phyloP scores from a whole-genome alignment of 2,329 filamentous ascomycete species.

The Aspergillus sp. region DNA sequence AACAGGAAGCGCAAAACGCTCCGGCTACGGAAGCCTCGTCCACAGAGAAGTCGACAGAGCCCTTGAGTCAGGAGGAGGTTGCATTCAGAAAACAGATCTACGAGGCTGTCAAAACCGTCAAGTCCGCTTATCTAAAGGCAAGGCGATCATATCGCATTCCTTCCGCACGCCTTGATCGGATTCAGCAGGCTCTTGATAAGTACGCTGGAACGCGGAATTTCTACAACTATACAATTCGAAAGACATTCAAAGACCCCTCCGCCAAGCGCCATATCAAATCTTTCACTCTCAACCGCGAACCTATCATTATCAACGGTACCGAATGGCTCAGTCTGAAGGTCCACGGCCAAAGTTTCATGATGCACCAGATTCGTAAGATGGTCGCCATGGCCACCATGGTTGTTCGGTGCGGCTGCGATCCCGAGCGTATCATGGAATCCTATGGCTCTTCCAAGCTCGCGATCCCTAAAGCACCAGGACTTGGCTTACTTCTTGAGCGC shows the following conservation, averaged over 20 bases:
- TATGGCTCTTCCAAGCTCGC: conserved; percentile 73
- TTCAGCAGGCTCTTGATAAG: conserved; percentile 71
- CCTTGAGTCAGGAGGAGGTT: conserved; percentile 10
- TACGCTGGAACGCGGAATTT: conserved; percentile 88
- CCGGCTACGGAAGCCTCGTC: neutral
- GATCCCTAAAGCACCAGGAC: conserved; percentile 89
- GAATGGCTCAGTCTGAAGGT: conserved; percentile 96
- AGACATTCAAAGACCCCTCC: conserved; percentile 75
- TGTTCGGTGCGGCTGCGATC: conserved; percentile 77
- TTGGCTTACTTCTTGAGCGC: conserved; percentile 84
- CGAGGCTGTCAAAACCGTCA: conserved; percentile 69
- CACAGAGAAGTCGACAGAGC: conserved; percentile 12
- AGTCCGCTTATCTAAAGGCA: conserved; percentile 75
- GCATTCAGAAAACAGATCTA: conserved; percentile 54
- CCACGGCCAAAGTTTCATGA: conserved; percentile 99
- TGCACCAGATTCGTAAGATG: conserved; percentile 99
- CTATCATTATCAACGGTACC: conserved; percentile 83
- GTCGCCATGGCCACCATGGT: conserved; percentile 86
- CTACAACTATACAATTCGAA: conserved; percentile 97
- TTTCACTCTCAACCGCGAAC: conserved; percentile 73
- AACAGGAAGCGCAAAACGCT: neutral
- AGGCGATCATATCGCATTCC: conserved; percentile 85
- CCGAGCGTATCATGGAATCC: conserved; percentile 69
- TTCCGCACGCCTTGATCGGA: conserved; percentile 65
- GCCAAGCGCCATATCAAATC: conserved; percentile 90